Conservation (phyloP, 768 basidiomycete genomes). For the Chalciporus piperatus region DNA sequence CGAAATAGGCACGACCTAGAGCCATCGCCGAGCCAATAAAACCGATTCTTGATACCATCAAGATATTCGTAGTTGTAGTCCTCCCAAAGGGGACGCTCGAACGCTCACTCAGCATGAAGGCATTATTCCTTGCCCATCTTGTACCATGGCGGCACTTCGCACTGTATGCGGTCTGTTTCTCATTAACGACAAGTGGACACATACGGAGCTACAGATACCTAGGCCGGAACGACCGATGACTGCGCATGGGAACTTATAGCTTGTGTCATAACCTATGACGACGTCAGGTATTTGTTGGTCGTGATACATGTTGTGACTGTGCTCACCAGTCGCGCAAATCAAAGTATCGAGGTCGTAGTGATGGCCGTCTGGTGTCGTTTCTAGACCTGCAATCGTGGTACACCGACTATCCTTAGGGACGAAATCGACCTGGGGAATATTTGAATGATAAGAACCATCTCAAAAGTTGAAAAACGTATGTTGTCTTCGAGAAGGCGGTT, state of each 20-base stretch:
- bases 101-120: slow-evolving; percentile 46
- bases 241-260: slow-evolving; percentile 45
- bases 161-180: slow-evolving; percentile 51
- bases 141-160: slow-evolving; percentile 65
- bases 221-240: slow-evolving; percentile 52
- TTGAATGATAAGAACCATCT: no score
- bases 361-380: slow-evolving; percentile 53
- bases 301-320: no score
- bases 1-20: slow-evolving; percentile 39
- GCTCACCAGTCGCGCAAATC: slow-evolving; percentile 52
- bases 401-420: slow-evolving; percentile 45
- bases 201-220: background rate
- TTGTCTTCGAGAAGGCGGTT: slow-evolving; percentile 59
- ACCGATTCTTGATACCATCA: slow-evolving; percentile 43
- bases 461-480: background rate
- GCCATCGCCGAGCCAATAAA: slow-evolving; percentile 63
- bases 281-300: no score
- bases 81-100: slow-evolving; percentile 62
- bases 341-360: slow-evolving; percentile 56
- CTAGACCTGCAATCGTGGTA: slow-evolving; percentile 53
- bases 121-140: slow-evolving; percentile 53
- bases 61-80: slow-evolving; percentile 54
- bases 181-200: background rate
- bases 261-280: slow-evolving; percentile 43
- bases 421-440: slow-evolving; percentile 42